Percentiles rank a stretch among this genome's conserved stretches.
Evolutionary conservation across 1,284 basidiomycete species (phyloP).

Genomic region (Trametes pubescens): DNA sequence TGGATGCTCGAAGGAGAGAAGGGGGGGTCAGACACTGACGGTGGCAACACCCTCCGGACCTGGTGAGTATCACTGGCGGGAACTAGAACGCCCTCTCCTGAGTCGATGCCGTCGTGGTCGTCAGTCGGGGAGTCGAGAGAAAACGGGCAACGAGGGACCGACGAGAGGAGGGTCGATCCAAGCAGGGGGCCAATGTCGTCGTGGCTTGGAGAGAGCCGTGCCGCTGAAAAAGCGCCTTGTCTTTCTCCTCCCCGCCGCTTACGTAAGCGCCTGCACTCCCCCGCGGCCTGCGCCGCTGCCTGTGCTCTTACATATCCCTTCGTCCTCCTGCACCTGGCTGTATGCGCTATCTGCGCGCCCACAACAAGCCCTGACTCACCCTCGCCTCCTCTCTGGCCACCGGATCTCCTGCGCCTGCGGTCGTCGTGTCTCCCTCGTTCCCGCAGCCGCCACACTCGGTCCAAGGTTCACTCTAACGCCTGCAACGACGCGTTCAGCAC

Average conservation of each 20-base stretch:
- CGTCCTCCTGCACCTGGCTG: neutral
- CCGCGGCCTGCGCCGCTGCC: slow-evolving; percentile 4
- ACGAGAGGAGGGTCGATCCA: slow-evolving; percentile 56
- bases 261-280: slow-evolving; percentile 30
- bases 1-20: slow-evolving; percentile 45
- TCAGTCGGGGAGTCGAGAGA: slow-evolving; percentile 48
- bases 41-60: slow-evolving; percentile 39
- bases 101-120: slow-evolving; percentile 52
- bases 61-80: slow-evolving; percentile 41
- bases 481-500: slow-evolving; percentile 5
- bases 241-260: slow-evolving; percentile 33
- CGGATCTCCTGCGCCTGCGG: slow-evolving; percentile 4
- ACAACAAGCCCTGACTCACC: slow-evolving; percentile 14
- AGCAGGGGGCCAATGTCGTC: slow-evolving; percentile 44
- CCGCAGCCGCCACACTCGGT: slow-evolving; percentile 9
- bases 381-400: neutral
- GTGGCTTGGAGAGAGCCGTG: slow-evolving; percentile 37
- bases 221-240: slow-evolving; percentile 30
- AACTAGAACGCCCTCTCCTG: slow-evolving; percentile 44
- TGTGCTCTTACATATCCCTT: neutral
- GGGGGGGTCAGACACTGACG: slow-evolving; percentile 47
- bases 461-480: slow-evolving; percentile 12
- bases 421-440: slow-evolving; percentile 6
- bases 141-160: slow-evolving; percentile 48
- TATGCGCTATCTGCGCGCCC: slow-evolving; percentile 3